Evolutionary conservation across 768 basidiomycete genomes (phyloP).

Genomic region (Russula lepida): DNA sequence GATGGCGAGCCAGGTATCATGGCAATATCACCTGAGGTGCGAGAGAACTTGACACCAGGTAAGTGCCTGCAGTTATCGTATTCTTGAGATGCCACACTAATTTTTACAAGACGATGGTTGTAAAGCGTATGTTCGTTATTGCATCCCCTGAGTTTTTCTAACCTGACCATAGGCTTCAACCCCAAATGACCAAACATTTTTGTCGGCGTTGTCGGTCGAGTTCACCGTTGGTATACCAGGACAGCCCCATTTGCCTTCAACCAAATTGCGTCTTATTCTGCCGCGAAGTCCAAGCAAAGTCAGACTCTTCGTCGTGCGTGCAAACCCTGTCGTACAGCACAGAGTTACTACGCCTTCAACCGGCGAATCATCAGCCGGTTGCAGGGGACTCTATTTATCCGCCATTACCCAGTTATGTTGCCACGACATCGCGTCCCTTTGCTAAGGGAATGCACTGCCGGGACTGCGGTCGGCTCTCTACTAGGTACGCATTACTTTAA

Average conservation of each 20-base stretch:
- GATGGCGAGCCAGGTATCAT: background rate
- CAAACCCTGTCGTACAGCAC: conserved; percentile 20
- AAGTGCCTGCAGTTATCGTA: background rate
- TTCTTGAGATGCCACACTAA: background rate
- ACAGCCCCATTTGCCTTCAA: conserved; percentile 57
- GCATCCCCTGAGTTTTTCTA: background rate
- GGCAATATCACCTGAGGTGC: background rate
- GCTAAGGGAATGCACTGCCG: conserved; percentile 64
- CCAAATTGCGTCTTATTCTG: conserved; percentile 53
- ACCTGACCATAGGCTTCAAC: background rate
- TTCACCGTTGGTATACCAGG: conserved; percentile 47
- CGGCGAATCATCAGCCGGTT: conserved; percentile 2
- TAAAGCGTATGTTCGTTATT: background rate
- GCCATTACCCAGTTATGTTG: conserved; percentile 25
- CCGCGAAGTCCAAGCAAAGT: conserved; percentile 24
- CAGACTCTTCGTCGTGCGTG: conserved; percentile 43
- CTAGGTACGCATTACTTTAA: conserved; percentile 42
- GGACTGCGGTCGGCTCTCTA: conserved; percentile 63
- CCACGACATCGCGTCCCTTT: conserved; percentile 45
- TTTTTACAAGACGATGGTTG: background rate
- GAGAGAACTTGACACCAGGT: background rate
- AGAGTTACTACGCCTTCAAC: conserved; percentile 24
- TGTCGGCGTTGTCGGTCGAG: conserved; percentile 38
- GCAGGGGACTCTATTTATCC: conserved; percentile 33
- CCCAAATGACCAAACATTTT: background rate